Percentiles rank a stretch among this genome's conserved stretches.
Evolutionary conservation across 2,329 filamentous ascomycete genomes (phyloP).

Genomic region (Rachicladosporium sp.): DNA sequence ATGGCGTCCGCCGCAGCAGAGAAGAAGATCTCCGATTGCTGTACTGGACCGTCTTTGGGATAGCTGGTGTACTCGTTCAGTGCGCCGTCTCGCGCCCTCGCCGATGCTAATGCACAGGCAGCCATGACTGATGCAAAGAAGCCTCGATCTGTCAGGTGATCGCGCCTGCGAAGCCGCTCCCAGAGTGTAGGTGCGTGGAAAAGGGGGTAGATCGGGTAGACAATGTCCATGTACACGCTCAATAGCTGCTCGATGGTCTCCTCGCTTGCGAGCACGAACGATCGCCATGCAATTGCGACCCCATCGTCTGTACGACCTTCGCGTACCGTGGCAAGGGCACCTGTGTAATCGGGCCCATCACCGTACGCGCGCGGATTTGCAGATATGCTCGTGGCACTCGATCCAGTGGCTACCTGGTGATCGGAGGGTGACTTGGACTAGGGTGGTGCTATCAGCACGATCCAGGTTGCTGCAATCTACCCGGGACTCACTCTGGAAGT

Average conservation of each 20-base stretch:
- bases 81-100: conserved; percentile 39
- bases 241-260: conserved; percentile 29
- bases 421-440: conserved; percentile 5
- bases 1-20: conserved; percentile 31
- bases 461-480: too few species aligned
- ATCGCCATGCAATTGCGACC: conserved; percentile 26
- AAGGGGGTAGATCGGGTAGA: conserved; percentile 43
- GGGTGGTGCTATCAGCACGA: too few species aligned
- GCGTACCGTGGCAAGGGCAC: conserved; percentile 12
- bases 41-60: conserved; percentile 17
- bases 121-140: conserved; percentile 42
- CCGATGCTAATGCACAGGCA: conserved; percentile 38
- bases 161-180: conserved; percentile 27
- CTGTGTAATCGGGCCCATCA: conserved; percentile 9
- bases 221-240: conserved; percentile 40
- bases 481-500: too few species aligned
- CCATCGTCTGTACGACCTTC: conserved; percentile 14
- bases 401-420: background rate
- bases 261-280: conserved; percentile 29
- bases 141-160: conserved; percentile 32
- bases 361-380: too few species aligned
- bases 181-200: conserved; percentile 38
- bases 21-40: conserved; percentile 33
- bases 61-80: conserved; percentile 20
- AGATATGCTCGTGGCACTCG: too few species aligned